Conservation (phyloP, 1,139 yeast genomes). For the Entelexis paramagnoliae region DNA sequence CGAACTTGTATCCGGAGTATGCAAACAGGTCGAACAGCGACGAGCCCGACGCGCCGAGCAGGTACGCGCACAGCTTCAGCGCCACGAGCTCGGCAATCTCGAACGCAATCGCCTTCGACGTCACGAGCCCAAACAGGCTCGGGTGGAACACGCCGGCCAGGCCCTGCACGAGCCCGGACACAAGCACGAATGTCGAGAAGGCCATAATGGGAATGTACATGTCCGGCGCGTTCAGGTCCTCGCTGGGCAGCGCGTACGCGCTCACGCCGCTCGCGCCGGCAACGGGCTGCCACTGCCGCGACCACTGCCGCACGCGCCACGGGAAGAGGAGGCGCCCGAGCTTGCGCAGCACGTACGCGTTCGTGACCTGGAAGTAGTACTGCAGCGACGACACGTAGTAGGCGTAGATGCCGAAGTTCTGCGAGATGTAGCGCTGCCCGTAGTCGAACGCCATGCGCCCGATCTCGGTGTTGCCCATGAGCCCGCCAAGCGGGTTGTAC, state of each 20-base stretch:
- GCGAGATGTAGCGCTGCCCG: slow-evolving; percentile 63
- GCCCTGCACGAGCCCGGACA: slow-evolving; percentile 82
- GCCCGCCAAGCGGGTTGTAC: slow-evolving; percentile 17
- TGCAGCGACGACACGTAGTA: slow-evolving; percentile 42
- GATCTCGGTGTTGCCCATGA: slow-evolving; percentile 39
- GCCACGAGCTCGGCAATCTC: slow-evolving; percentile 58
- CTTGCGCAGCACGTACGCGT: slow-evolving; percentile 70
- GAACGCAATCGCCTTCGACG: slow-evolving; percentile 85
- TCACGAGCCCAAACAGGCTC: slow-evolving; percentile 75
- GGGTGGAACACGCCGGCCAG: slow-evolving; percentile 88
- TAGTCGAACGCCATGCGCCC: slow-evolving; percentile 72
- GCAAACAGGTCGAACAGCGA: slow-evolving; percentile 74
- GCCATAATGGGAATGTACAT: slow-evolving; percentile 94
- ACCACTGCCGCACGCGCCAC: slow-evolving; percentile 63
- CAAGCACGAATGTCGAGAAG: slow-evolving; percentile 71
- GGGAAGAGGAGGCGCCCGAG: slow-evolving; percentile 71
- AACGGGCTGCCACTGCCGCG: slow-evolving; percentile 32
- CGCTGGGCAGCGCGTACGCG: slow-evolving; percentile 59
- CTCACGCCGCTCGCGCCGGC: slow-evolving; percentile 35
- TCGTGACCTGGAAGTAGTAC: slow-evolving; percentile 86
- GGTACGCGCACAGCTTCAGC: slow-evolving; percentile 53
- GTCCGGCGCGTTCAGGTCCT: slow-evolving; percentile 91
- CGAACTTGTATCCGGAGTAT: slow-evolving; percentile 90
- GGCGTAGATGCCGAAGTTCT: slow-evolving; percentile 49
- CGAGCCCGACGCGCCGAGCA: slow-evolving; percentile 42